Conservation (phyloP, 1,284 basidiomycete genomes). For the Melampsora occidentalis region DNA sequence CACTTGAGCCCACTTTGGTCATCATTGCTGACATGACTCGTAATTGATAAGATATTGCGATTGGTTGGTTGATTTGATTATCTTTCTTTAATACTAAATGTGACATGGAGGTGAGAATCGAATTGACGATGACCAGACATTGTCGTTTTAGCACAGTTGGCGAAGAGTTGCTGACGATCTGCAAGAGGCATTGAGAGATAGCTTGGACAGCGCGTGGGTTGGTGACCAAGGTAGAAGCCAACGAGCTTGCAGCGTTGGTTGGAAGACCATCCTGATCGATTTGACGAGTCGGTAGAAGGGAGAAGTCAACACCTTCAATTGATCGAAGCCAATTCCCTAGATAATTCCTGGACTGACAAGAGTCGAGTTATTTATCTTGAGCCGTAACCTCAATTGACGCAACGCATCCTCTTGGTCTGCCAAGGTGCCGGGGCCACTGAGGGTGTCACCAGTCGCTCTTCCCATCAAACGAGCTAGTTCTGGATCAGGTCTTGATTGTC, state of each 20-base stretch:
- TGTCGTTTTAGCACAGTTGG: conserved; percentile 22
- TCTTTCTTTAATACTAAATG: background rate
- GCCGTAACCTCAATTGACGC: background rate
- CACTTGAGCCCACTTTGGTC: conserved; percentile 27
- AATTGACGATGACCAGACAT: conserved; percentile 14
- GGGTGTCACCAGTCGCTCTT: background rate
- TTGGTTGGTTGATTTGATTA: conserved; percentile 14
- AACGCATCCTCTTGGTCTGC: conserved; percentile 10
- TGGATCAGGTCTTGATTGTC: background rate
- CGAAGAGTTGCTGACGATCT: conserved; percentile 34
- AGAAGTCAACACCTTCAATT: background rate
- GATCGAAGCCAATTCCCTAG: background rate
- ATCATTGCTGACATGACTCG: conserved; percentile 27
- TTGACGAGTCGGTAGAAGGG: background rate
- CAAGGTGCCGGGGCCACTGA: background rate
- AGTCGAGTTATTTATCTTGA: background rate
- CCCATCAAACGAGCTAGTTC: conserved; percentile 4
- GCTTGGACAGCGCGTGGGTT: conserved; percentile 20
- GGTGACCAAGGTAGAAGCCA: conserved; percentile 18
- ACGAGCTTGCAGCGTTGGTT: background rate
- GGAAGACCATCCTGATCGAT: background rate
- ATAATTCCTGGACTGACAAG: conserved; percentile 3
- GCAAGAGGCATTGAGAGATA: conserved; percentile 36
- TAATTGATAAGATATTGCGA: conserved; percentile 22
- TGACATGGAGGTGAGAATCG: conserved; percentile 16